These are phyloP conservation scores for Pyronema omphalodes DNA, from an alignment of 495 filamentous ascomycete genomes.

Conservation along the genomic window DNA sequence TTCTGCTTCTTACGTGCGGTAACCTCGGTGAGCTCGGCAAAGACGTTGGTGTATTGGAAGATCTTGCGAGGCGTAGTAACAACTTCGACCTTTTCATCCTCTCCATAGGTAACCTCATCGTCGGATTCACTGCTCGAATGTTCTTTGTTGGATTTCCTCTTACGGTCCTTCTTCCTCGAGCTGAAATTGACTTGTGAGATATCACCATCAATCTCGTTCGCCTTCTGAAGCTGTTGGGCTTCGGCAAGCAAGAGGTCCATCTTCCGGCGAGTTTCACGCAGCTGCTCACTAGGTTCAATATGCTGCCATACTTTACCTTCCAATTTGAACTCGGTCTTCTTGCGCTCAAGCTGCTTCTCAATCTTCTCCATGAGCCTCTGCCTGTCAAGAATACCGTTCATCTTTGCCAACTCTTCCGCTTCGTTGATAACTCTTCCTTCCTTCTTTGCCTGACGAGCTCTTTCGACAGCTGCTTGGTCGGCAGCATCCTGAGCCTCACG, in stretches of 20 bases:
- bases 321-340: conserved; percentile 95
- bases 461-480: conserved; percentile 54
- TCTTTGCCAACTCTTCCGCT: conserved; percentile 46
- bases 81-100: conserved; percentile 17
- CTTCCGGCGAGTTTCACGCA: conserved; percentile 78
- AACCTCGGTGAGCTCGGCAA: neutral
- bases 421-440: conserved; percentile 27
- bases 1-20: neutral
- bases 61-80: neutral
- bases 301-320: conserved; percentile 87
- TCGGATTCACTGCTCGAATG: neutral
- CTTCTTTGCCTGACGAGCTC: conserved; percentile 29
- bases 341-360: conserved; percentile 84
- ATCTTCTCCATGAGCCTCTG: conserved; percentile 80
- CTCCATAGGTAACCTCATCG: conserved; percentile 1
- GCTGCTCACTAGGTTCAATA: conserved; percentile 66
- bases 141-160: neutral
- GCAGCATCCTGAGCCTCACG: conserved; percentile 94
- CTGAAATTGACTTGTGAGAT: conserved; percentile 15
- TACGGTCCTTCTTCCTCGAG: conserved; percentile 11
- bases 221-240: conserved; percentile 26
- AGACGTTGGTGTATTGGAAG: neutral
- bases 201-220: conserved; percentile 19
- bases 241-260: conserved; percentile 53
- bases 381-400: conserved; percentile 84